A percentile compares a stretch with the other conserved stretches of the same genome.
These are phyloP conservation scores for Malania oleifera DNA, from an alignment of 164 flowering plant genomes.

Conservation along the genomic window DNA sequence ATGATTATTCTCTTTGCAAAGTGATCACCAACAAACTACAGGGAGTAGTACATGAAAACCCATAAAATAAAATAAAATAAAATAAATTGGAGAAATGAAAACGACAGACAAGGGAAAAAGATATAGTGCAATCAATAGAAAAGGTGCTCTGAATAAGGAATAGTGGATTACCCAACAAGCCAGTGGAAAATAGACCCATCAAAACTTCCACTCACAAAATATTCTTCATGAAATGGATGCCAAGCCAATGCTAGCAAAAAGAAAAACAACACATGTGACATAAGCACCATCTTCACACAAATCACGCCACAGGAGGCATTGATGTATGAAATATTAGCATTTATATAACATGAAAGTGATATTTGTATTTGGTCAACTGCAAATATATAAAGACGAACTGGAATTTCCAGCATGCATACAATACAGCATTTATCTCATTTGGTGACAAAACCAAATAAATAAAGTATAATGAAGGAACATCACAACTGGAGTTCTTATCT, in stretches of 20 bases:
- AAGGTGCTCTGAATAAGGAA: not conserved
- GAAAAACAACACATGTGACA: not conserved
- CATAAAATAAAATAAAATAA: too few relatives aligned
- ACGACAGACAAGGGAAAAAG: not conserved
- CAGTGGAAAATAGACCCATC: constrained; percentile 99
- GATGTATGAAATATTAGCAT: not conserved
- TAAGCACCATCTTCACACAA: not conserved
- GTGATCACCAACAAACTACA: too few relatives aligned
- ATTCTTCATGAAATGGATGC: constrained; percentile 99
- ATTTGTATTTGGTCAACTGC: too few relatives aligned
- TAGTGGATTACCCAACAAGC: constrained; percentile 82
- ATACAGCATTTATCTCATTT: not conserved
- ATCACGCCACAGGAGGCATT: not conserved
- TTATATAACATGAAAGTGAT: too few relatives aligned
- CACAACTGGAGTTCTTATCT: too few relatives aligned
- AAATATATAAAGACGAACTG: too few relatives aligned
- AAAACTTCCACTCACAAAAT: constrained; percentile 95
- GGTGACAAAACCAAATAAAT: not conserved
- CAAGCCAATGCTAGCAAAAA: constrained; percentile 80
- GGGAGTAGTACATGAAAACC: too few relatives aligned
- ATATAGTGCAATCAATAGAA: not conserved
- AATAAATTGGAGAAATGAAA: not conserved
- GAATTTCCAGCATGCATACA: too few relatives aligned
- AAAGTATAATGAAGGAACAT: constrained; percentile 2
- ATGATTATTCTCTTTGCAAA: too few relatives aligned